Base-by-base conservation (phyloP, 106 monocot genomes). In the Ottelia alismoides region DNA sequence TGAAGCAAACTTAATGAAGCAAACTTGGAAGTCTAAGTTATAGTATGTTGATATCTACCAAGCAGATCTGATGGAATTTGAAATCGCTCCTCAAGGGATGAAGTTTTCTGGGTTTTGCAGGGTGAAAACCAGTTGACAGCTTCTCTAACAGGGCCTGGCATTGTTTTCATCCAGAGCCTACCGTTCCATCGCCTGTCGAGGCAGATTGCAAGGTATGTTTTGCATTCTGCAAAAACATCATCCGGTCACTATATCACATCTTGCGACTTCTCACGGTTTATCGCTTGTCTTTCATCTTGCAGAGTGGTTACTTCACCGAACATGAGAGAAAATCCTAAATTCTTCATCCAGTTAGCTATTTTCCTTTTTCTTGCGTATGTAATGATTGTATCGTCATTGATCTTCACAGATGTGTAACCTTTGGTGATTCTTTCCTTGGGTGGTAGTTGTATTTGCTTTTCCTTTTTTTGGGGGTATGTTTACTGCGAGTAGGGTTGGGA, bases 261-360 rank as follows among this genome's bases (percentile, higher is more conserved):
- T 52, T 52, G 11, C 3, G 7, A 11, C 11, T 25, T 25, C 25
- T 25, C 26, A 25, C 25, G 4, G 11, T 61, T 61, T n/a, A n/a
- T n/a, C n/a, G n/a, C n/a, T n/a, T n/a, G n/a, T n/a, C n/a, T n/a
- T n/a, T n/a, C n/a, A n/a, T 49, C 9, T 69, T 56, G 53, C 83
- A 89, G 96, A 53, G 65, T 81, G 16, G 82, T 85, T 4, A 70
- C 87, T 30, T 61, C 78, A 2, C 78, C 81, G 30, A 74, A 78
- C 54, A 71, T 88, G 88, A 85, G 88, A 53, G 96, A 96, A 49
- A 96, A 79, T 46, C 96, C 88, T 24, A 96, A 79, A 73, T 89
- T 96, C 65, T 74, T 96, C 35, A 60, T 87, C 32, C 96, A 89
- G 67, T 79, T 96, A 20, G 72, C 67, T 1, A 58, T 85, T 49